Evolutionary conservation across 768 basidiomycete species (phyloP).

Genomic region (Macrocybe gigantea): DNA sequence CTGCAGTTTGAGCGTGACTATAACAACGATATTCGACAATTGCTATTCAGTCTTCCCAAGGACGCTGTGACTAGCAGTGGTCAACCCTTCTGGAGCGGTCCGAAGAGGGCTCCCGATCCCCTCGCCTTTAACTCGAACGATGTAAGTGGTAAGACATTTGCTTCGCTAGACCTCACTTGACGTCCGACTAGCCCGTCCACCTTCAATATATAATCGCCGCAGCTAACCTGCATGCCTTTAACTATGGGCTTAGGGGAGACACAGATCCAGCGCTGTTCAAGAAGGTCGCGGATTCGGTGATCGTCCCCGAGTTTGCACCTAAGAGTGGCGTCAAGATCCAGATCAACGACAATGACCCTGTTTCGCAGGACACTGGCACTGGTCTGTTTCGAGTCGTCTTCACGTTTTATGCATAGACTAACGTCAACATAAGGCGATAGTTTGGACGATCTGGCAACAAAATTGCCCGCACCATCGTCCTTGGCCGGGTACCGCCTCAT

Average conservation of each 20-base stretch:
- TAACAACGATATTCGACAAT: conserved; percentile 87
- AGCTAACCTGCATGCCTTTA: conserved; percentile 95
- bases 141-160: conserved; percentile 39
- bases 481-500: conserved; percentile 93
- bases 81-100: conserved; percentile 98
- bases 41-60: conserved; percentile 91
- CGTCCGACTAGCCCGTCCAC: conserved; percentile 61
- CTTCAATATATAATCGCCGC: conserved; percentile 86
- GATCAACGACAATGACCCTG: conserved; percentile 88
- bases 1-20: conserved; percentile 93
- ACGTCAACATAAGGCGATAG: conserved; percentile 41
- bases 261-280: conserved; percentile 74
- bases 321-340: conserved; percentile 91
- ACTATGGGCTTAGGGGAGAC: conserved; percentile 93
- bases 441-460: conserved; percentile 47
- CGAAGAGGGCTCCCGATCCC: conserved; percentile 94
- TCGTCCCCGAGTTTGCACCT: conserved; percentile 91
- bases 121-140: conserved; percentile 82
- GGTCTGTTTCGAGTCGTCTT: conserved; percentile 21
- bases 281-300: conserved; percentile 76
- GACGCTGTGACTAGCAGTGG: conserved; percentile 89
- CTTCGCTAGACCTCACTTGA: background rate
- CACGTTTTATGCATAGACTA: conserved; percentile 4
- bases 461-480: conserved; percentile 84
- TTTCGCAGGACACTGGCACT: conserved; percentile 45